phyloP scores from a whole-genome alignment of 306 rosid species.

The Fragaria ananassa region DNA sequence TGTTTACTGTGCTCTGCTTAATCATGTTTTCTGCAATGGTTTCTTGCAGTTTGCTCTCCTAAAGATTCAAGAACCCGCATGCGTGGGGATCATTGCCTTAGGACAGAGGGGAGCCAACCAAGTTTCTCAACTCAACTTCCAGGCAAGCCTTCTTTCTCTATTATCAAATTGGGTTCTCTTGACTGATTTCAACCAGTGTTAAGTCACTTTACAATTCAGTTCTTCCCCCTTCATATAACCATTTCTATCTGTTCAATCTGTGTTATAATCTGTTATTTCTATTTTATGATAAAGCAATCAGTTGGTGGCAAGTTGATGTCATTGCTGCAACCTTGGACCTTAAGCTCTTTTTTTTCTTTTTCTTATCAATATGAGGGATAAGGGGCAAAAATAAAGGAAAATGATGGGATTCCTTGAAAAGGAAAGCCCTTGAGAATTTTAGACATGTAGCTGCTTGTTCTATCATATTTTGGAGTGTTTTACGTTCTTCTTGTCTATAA shows the following conservation, averaged over 20 bases:
- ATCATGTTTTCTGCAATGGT: constrained; percentile 27
- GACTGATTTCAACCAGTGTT: not conserved
- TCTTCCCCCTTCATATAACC: not conserved
- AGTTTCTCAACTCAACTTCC: constrained; percentile 43
- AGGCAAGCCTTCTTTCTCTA: constrained; percentile 46
- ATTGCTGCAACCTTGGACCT: not conserved
- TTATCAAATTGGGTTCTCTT: constrained; percentile 18
- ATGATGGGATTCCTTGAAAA: not conserved
- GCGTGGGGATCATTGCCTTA: constrained; percentile 37
- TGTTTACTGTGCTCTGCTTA: constrained; percentile 4
- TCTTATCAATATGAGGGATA: not conserved
- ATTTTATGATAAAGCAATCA: not conserved
- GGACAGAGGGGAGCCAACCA: constrained; percentile 46
- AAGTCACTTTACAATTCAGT: not conserved
- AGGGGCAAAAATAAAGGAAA: not conserved
- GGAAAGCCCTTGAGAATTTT: constrained; percentile 3
- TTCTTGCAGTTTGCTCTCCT: constrained; percentile 54
- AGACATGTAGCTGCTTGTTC: not conserved
- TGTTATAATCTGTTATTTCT: not conserved
- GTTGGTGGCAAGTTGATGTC: not conserved
- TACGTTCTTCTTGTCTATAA: not conserved
- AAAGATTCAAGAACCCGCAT: constrained; percentile 38
- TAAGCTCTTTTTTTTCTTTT: not conserved
- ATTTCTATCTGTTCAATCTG: not conserved
- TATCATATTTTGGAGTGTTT: not conserved